Evolutionary conservation across 1,284 basidiomycete species (phyloP), one percentile per base, ranked within the genome.

Genomic region (Rhodotorula glutinis): DNA sequence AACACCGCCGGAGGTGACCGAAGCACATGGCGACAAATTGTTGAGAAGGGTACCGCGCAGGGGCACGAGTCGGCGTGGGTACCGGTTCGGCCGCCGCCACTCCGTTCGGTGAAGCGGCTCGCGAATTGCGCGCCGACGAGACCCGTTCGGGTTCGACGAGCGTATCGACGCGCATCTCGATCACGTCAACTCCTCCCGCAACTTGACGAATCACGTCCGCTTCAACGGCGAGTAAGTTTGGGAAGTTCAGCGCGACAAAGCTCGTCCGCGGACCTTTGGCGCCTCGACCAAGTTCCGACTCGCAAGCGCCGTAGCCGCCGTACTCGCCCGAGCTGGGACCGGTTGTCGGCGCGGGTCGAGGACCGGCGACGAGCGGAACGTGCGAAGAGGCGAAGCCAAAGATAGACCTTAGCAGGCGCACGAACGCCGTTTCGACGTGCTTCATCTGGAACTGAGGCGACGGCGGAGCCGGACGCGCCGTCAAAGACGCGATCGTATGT

Each of bases 41-140:
- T 83, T 1, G 91, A 84, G 51, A 98, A 80, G 78, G 98, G 93
- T 57, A 85, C 82, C n/a, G 86, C 33, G 33, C 33, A 38, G 33
- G 33, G 11, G 33, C 33, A 38, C 33, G 33, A 38, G 33, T 38
- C 33, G 33, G 33, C 5, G 5, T 11, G 33, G 33, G 33, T 38
- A 5, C 33, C 33, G 33, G 7, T 38, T 33, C 38, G 40, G 19
- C 19, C 41, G 53, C 5, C 56, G 44, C n/a, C n/a, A n/a, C 21
- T 11, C 33, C 33, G 33, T 38, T 38, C 30, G 90, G 83, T 67
- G 83, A 83, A 1, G 79, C 79, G 0, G 79, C 69, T 46, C 57
- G 30, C 80, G 80, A 19, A 72, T 69, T 8, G 85, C 82, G 52
- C 85, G 85, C 33, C 97, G 82, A 14, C 97, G 83, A 78, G 91